These are phyloP conservation scores for Moricandia moricandioides DNA, from an alignment of 345 rosid species.

Conservation along the genomic window DNA sequence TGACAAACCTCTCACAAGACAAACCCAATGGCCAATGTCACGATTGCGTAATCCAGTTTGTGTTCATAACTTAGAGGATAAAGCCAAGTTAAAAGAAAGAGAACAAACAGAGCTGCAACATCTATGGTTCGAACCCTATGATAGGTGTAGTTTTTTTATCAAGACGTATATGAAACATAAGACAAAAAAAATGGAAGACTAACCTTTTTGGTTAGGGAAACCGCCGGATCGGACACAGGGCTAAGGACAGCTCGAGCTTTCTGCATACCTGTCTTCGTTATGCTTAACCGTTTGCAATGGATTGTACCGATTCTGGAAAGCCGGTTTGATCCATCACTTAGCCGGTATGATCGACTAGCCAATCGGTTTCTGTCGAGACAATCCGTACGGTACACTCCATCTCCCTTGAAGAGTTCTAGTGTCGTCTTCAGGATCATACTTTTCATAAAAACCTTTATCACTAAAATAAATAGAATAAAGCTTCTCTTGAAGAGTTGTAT, in stretches of 20 bases:
- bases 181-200: not conserved
- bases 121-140: not conserved
- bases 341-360: slow-evolving; percentile 24
- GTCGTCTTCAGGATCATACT: slow-evolving; percentile 37
- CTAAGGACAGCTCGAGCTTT: slow-evolving; percentile 37
- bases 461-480: not conserved
- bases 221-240: slow-evolving; percentile 32
- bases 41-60: slow-evolving; percentile 2
- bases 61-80: not conserved
- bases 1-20: slow-evolving; percentile 1
- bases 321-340: slow-evolving; percentile 21
- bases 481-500: not conserved
- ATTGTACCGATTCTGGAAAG: slow-evolving; percentile 17
- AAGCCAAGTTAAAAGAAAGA: slow-evolving; percentile 12
- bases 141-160: not conserved
- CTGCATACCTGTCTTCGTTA: slow-evolving; percentile 22
- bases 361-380: slow-evolving; percentile 8
- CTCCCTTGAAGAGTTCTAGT: slow-evolving; percentile 30
- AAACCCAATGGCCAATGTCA: slow-evolving; percentile 15
- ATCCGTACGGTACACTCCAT: slow-evolving; percentile 29
- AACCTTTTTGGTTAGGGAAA: slow-evolving; percentile 26
- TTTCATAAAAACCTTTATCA: not conserved
- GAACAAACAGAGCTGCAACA: not conserved
- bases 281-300: slow-evolving; percentile 19
- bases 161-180: not conserved